Conservation (phyloP, 495 filamentous ascomycete genomes). For the Penicillium subrubescens region DNA sequence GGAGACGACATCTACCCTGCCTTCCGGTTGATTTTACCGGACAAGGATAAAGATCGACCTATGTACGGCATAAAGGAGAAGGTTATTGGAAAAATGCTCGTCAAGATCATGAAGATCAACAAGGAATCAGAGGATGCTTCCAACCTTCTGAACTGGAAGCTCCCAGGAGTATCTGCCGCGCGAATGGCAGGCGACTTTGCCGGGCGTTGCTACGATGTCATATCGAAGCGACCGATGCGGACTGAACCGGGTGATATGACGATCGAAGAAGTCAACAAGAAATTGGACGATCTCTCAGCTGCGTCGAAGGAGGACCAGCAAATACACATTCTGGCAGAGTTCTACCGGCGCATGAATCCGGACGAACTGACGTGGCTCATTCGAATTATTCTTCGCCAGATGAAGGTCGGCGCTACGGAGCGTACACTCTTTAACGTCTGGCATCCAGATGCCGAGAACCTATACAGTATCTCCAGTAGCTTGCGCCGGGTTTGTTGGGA, state of each 20-base stretch:
- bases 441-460: conserved; percentile 88
- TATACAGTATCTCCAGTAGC: conserved; percentile 91
- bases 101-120: conserved; percentile 91
- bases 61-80: conserved; percentile 97
- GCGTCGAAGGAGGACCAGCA: conserved; percentile 81
- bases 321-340: conserved; percentile 72
- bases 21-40: conserved; percentile 87
- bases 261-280: conserved; percentile 86
- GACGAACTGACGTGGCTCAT: conserved; percentile 94
- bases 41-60: conserved; percentile 88
- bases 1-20: conserved; percentile 93
- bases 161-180: conserved; percentile 68
- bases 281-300: conserved; percentile 76
- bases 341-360: conserved; percentile 90
- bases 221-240: conserved; percentile 82
- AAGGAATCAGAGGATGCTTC: conserved; percentile 86
- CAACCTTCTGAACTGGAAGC: conserved; percentile 88
- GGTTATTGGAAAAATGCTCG: conserved; percentile 81
- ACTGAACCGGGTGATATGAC: conserved; percentile 73
- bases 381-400: conserved; percentile 90
- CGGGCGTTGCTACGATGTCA: conserved; percentile 79
- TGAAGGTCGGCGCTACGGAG: conserved; percentile 98
- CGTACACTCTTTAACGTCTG: conserved; percentile 87
- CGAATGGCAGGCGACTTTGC: conserved; percentile 88
- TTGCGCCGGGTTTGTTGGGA: conserved; percentile 95